A percentile compares a stretch with the other conserved stretches of the same genome.
Conservation (phyloP, 306 rosid genomes). For the Psophocarpus tetragonolobus region DNA sequence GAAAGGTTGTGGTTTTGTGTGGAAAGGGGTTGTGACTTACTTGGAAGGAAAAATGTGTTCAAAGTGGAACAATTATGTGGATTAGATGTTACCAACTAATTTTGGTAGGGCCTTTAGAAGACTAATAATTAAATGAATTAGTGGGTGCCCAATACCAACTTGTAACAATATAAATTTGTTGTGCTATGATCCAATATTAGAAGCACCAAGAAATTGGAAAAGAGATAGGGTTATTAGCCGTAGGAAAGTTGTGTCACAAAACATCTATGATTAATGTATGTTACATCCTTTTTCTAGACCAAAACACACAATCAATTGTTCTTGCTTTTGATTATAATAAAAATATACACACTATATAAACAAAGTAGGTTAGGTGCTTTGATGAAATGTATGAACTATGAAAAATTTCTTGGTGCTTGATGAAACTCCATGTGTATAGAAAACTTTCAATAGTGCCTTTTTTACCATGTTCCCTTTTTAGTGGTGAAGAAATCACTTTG, state of each 20-base stretch:
- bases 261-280: conserved; percentile 21
- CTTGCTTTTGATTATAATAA: conserved; percentile 39
- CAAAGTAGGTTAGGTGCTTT: too few relatives aligned
- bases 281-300: conserved; percentile 39
- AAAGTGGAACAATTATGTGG: conserved; percentile 4
- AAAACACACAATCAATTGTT: conserved; percentile 48
- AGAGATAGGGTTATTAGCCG: background rate
- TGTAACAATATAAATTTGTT: conserved; percentile 9
- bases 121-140: conserved; percentile 6
- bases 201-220: background rate
- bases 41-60: conserved; percentile 21
- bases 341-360: conserved; percentile 51
- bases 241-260: conserved; percentile 24
- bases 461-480: too few relatives aligned
- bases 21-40: too few relatives aligned
- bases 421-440: too few relatives aligned
- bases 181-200: conserved; percentile 18
- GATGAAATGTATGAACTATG: too few relatives aligned
- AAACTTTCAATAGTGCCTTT: too few relatives aligned
- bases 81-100: background rate
- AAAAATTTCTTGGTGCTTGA: too few relatives aligned
- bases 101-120: conserved; percentile 15
- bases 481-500: too few relatives aligned
- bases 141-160: conserved; percentile 20
- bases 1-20: too few relatives aligned